phyloP scores from a whole-genome alignment of 768 basidiomycete genomes.

The Paxillus involutus region DNA sequence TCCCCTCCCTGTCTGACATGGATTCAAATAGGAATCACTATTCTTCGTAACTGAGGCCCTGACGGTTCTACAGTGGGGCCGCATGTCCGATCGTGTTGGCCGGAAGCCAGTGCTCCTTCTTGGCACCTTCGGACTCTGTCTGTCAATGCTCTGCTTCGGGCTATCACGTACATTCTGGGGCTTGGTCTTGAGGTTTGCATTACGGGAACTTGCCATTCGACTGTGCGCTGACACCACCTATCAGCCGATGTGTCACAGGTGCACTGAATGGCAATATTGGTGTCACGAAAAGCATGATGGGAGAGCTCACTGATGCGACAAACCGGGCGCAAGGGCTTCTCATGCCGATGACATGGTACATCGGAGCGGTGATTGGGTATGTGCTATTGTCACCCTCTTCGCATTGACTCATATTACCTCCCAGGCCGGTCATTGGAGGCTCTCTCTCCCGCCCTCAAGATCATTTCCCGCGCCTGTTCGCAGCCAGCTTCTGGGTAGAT shows the following conservation, averaged over 20 bases:
- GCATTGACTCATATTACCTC: no score
- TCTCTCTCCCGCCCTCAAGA: conserved; percentile 53
- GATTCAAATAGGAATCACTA: conserved; percentile 56
- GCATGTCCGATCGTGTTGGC: conserved; percentile 66
- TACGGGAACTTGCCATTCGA: no score
- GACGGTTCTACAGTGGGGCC: conserved; percentile 72
- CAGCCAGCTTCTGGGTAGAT: conserved; percentile 44
- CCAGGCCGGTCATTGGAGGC: conserved; percentile 48
- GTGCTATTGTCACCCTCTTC: no score
- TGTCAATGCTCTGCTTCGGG: conserved; percentile 73
- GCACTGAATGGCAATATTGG: conserved; percentile 63
- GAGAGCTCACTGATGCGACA: conserved; percentile 51
- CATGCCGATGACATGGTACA: conserved; percentile 16
- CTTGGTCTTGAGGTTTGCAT: conserved; percentile 41
- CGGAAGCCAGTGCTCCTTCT: conserved; percentile 71
- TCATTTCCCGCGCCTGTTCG: conserved; percentile 48
- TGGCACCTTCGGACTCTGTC: conserved; percentile 59
- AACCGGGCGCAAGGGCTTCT: conserved; percentile 19
- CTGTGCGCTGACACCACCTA: neutral
- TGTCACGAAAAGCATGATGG: conserved; percentile 67
- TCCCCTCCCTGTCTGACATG: neutral
- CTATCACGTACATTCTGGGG: conserved; percentile 67
- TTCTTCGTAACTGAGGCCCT: conserved; percentile 76
- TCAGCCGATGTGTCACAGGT: conserved; percentile 55
- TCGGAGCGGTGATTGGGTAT: conserved; percentile 1